phyloP scores from a whole-genome alignment of 2,329 filamentous ascomycete species.

The Aureobasidium pullulans region DNA sequence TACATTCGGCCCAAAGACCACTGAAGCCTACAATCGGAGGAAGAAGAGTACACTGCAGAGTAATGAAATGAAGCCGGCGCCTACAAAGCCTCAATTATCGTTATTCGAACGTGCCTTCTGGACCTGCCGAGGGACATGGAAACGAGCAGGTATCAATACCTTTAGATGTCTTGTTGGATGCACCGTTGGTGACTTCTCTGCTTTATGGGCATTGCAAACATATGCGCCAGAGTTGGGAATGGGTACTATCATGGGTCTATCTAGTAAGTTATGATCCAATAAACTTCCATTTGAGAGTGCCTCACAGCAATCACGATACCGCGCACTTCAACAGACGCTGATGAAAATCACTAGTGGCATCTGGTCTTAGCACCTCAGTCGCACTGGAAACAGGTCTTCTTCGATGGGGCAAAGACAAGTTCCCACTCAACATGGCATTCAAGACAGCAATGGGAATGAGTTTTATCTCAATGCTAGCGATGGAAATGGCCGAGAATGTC shows the following conservation, averaged over 20 bases:
- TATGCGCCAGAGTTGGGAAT: neutral
- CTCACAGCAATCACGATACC: no score
- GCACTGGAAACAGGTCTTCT: neutral
- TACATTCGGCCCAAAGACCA: no score
- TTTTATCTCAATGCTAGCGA: conserved; percentile 4
- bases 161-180: neutral
- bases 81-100: neutral
- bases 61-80: neutral
- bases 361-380: neutral
- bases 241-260: neutral
- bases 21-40: no score
- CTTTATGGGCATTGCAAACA: neutral
- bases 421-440: neutral
- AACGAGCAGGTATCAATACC: neutral
- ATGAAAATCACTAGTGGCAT: neutral
- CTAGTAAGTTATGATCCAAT: neutral
- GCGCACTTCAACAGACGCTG: neutral
- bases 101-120: neutral
- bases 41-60: no score
- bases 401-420: neutral
- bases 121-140: neutral
- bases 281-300: no score
- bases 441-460: conserved; percentile 3
- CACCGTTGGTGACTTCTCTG: neutral
- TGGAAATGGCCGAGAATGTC: neutral